phyloP scores from a whole-genome alignment of 345 rosid species.

The Draba incana region DNA sequence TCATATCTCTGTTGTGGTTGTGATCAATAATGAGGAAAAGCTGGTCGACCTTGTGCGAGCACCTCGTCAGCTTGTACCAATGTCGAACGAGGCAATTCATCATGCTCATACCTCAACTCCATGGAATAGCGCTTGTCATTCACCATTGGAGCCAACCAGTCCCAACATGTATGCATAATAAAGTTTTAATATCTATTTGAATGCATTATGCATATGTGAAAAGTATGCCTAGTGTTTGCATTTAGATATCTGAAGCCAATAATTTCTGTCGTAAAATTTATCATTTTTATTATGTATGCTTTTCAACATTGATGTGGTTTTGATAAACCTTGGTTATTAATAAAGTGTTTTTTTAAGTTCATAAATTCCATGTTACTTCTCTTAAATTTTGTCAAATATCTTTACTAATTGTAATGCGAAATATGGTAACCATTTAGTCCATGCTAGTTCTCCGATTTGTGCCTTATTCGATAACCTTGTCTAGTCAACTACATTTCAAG shows the following conservation, averaged over 20 bases:
- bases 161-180: constrained; percentile 40
- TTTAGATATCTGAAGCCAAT: too few relatives aligned
- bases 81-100: constrained; percentile 58
- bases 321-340: too few relatives aligned
- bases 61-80: constrained; percentile 75
- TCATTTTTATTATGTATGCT: too few relatives aligned
- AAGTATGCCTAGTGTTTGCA: too few relatives aligned
- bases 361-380: constrained; percentile 2
- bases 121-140: constrained; percentile 71
- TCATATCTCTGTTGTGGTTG: constrained; percentile 81
- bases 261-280: too few relatives aligned
- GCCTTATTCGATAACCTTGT: not conserved
- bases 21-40: constrained; percentile 59
- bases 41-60: constrained; percentile 80
- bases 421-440: constrained; percentile 7
- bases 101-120: constrained; percentile 68
- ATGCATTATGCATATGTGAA: not conserved
- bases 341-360: not conserved
- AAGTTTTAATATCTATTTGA: not conserved
- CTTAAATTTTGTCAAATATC: not conserved
- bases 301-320: too few relatives aligned
- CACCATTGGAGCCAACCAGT: constrained; percentile 78
- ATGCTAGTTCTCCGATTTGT: not conserved
- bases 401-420: not conserved
- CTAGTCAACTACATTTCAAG: constrained; percentile 2